Base-by-base conservation (phyloP, 768 basidiomycete species). In the Rubroboletus pulcherrimus region DNA sequence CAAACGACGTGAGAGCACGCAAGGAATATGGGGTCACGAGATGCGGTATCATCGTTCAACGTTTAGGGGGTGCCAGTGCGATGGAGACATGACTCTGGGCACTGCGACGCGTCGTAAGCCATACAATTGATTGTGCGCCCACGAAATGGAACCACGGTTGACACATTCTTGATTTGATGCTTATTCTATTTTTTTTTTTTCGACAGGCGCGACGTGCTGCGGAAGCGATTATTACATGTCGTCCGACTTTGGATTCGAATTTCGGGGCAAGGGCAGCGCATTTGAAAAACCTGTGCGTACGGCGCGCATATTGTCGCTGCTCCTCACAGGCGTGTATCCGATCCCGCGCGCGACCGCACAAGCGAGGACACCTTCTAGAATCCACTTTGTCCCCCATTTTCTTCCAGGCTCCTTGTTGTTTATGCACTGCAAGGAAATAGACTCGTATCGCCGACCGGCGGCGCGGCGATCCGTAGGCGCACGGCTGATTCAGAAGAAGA, bases 1-100 rank as follows among this genome's bases (percentile, higher is more conserved):
- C 6, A 8, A 24, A 19, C 55, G 52, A 42, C 56, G 56, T 49
- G 46, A n/a, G 45, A 47, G 45, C 45, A 47, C 15, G n/a, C 55
- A 30, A 30, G 21, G 38, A 21, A 21, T 21, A 37, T 17, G 4
- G 35, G 4, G 35, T 37, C 35, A 37, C 35, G n/a, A n/a, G n/a
- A n/a, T n/a, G n/a, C n/a, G n/a, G 21, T 21, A 21, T 21, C 21
- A 21, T 21, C 21, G 21, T 5, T 26, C 26, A 26, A 26, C 26
- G 26, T 26, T 26, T 26, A 26, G 26, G 26, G 30, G 35, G 15
- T 35, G 34, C 19, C 7, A 41, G 6, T 12, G 12, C 40, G 40
- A 41, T 41, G 38, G 3, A 17, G 26, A 26, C 26, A 26, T 26
- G 26, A 26, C 33, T 31, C 30, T 9, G 30, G 30, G 30, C 30